Evolutionary conservation across 164 flowering plant genomes (phyloP).

Genomic region (Kingdonia uniflora): DNA sequence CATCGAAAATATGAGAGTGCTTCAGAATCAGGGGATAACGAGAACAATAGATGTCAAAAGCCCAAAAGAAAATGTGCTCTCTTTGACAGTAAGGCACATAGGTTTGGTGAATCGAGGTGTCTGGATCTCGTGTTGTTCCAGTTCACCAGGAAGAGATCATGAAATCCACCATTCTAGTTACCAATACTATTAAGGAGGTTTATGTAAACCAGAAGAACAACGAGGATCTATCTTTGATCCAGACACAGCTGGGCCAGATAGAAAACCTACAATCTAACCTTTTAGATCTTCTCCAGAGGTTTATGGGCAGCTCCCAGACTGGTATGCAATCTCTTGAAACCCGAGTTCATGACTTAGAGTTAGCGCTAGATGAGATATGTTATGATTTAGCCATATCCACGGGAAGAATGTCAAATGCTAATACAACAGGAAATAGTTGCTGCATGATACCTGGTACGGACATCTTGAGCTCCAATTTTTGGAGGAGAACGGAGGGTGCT

Average conservation of each 20-base stretch:
- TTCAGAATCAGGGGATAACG: too few relatives aligned
- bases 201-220: too few relatives aligned
- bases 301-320: constrained; percentile 76
- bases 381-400: too few relatives aligned
- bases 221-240: constrained; percentile 64
- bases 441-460: too few relatives aligned
- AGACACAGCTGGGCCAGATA: constrained; percentile 74
- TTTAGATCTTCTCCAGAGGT: too few relatives aligned
- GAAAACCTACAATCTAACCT: constrained; percentile 82
- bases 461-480: too few relatives aligned
- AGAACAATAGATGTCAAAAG: too few relatives aligned
- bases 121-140: constrained; percentile 69
- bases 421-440: constrained; percentile 27
- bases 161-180: constrained; percentile 24
- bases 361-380: too few relatives aligned
- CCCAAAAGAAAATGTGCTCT: constrained; percentile 37
- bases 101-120: constrained; percentile 30
- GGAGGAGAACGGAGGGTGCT: constrained; percentile 46
- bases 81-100: too few relatives aligned
- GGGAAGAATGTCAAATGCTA: constrained; percentile 35
- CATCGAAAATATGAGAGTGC: constrained; percentile 20
- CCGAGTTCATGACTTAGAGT: too few relatives aligned
- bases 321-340: too few relatives aligned
- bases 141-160: constrained; percentile 26
- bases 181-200: constrained; percentile 27